Evolutionary conservation across 192 early-diverging fungal genomes (phyloP).

Genomic region (Fimicolochytrium jonesii): DNA sequence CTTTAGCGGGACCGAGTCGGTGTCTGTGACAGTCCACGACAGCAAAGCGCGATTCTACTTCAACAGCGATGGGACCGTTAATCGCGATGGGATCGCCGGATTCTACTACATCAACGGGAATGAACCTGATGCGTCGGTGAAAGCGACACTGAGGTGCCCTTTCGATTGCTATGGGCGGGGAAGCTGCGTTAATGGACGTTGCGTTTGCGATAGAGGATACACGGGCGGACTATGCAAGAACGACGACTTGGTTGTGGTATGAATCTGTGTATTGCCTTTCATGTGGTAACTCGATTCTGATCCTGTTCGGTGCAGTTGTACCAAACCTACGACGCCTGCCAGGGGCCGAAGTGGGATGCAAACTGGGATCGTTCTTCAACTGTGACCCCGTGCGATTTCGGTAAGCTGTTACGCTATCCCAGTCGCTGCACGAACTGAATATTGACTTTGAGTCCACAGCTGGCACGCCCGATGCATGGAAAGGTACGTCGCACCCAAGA

Average conservation of each 20-base stretch:
- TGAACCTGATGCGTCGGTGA: not conserved
- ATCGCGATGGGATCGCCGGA: conserved; percentile 19
- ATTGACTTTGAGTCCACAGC: no score
- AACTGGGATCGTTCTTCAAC: conserved; percentile 25
- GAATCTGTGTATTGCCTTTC: no score
- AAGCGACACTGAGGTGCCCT: conserved; percentile 4
- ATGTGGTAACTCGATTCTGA: not conserved
- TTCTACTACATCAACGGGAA: conserved; percentile 9
- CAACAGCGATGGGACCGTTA: conserved; percentile 9
- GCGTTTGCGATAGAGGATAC: conserved; percentile 15
- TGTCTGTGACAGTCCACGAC: not conserved
- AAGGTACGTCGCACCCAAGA: no score
- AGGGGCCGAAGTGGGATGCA: not conserved
- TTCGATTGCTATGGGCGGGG: conserved; percentile 23
- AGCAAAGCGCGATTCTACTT: conserved; percentile 15
- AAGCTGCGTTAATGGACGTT: conserved; percentile 10
- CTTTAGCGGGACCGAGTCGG: not conserved
- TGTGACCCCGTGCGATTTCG: no score
- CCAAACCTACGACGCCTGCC: conserved; percentile 12
- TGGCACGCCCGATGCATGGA: no score
- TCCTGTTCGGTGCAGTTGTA: no score
- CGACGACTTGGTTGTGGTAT: no score
- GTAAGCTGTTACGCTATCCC: no score
- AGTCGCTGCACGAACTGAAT: no score
- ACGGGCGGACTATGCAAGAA: conserved; percentile 13